phyloP scores from a whole-genome alignment of 1,284 basidiomycete species.

The Apiotrichum montevideense region DNA sequence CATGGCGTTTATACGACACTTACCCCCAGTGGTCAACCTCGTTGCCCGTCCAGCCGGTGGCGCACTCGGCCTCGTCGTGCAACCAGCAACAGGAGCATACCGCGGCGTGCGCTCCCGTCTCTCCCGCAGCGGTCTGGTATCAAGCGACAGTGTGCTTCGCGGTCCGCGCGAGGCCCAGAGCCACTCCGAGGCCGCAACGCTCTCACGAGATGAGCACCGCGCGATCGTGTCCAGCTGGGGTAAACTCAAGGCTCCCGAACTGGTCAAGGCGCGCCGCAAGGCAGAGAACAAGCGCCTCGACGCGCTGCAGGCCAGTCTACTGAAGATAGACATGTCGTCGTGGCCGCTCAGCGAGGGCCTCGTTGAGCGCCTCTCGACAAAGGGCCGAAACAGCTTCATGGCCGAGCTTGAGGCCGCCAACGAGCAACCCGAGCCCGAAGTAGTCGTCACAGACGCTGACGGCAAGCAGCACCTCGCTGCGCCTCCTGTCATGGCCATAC shows the following conservation, averaged over 20 bases:
- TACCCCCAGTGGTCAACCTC: conserved; percentile 45
- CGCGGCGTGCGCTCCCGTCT: conserved; percentile 7
- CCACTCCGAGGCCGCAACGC: neutral
- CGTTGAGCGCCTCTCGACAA: neutral
- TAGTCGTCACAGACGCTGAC: too few species aligned
- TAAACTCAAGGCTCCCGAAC: neutral
- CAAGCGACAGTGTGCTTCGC: conserved; percentile 1
- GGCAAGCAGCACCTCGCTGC: too few species aligned
- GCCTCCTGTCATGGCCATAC: too few species aligned
- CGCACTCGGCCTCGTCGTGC: conserved; percentile 13
- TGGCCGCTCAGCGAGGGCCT: neutral
- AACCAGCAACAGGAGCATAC: conserved; percentile 11
- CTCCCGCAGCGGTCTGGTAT: neutral
- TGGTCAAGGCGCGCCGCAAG: neutral
- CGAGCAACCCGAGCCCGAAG: too few species aligned
- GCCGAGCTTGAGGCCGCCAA: too few species aligned
- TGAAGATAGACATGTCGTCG: neutral
- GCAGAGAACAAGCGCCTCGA: neutral
- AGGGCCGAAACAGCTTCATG: neutral
- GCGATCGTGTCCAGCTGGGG: conserved; percentile 4
- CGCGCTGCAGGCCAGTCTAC: neutral
- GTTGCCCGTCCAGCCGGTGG: conserved; percentile 50
- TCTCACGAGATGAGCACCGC: neutral
- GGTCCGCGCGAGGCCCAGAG: conserved; percentile 1
- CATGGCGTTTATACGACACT: neutral